Base-by-base conservation (phyloP, 495 filamentous ascomycete species). In the Aspergillus wentii region DNA sequence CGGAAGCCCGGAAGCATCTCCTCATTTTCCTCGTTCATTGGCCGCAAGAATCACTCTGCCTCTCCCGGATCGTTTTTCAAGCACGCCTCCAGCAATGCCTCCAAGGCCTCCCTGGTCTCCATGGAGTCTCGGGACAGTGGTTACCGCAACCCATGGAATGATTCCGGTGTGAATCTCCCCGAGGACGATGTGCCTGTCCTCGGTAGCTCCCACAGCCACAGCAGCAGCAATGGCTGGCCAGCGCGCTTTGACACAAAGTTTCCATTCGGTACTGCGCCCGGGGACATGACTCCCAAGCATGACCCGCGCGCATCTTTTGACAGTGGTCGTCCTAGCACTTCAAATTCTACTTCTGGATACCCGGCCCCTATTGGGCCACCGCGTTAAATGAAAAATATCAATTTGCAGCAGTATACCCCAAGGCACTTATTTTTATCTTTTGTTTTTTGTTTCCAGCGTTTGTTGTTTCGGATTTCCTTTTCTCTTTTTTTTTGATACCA, bases 111-210 rank as follows among this genome's bases (percentile, higher is more conserved):
- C 17, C 78, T 96, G 34, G 85, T 90, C 44, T 92, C 86, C 41
- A 87, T 95, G 68, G 90, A 96, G 55, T 94, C 88, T 16, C 86
- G 86, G 23, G 82, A 87, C 55, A 92, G 86, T 61, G 86, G 87
- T 54, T 92, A 94, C 61, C 86, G 89, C 55, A 94, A 95, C 62
- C 89, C 88, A 46, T 96, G 90, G 90, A 94, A 95, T 57, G 90
- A 96, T 64, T 90, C 85, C 47, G 90, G 88, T 41, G 85, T 96
- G 54, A 94, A 94, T 56, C 82, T 96, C 48, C 70, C 85, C 43
- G 88, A 95, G 53, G 88, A 94, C 33, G 86, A 90, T 40, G 59
- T 71, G 50, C 76, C 80, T 53, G 76, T 75, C 43, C 78, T 82
- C 66, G 68, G 74, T 18, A 71, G 61, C 39, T 62, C 63, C 45